Percentiles rank a stretch among this genome's conserved stretches.
phyloP scores from a whole-genome alignment of 2,329 filamentous ascomycete genomes.

The Zasmidium cellare region DNA sequence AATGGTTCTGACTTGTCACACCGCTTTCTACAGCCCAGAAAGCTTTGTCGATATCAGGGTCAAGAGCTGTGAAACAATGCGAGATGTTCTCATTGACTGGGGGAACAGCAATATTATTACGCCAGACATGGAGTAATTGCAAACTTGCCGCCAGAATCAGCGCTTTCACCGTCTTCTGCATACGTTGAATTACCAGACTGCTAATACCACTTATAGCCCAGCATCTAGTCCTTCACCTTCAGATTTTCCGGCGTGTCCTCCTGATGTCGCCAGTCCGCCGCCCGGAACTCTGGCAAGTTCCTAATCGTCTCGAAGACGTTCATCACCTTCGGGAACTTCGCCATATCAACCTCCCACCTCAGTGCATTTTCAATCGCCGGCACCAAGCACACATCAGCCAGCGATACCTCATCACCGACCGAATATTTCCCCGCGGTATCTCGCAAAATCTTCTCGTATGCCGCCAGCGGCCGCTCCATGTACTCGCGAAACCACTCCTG shows the following conservation, averaged over 20 bases:
- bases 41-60: conserved; percentile 30
- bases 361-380: conserved; percentile 9
- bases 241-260: conserved; percentile 7
- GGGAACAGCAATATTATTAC: conserved; percentile 27
- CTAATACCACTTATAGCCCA: not conserved
- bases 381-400: conserved; percentile 12
- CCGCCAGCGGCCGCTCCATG: not conserved
- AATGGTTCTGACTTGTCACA: conserved; percentile 35
- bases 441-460: conserved; percentile 3
- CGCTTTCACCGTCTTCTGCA: too few species aligned
- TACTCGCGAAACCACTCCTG: conserved; percentile 3
- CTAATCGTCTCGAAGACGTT: not conserved
- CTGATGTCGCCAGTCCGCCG: conserved; percentile 9
- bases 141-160: not conserved
- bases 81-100: conserved; percentile 29
- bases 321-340: not conserved
- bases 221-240: not conserved
- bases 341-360: conserved; percentile 11
- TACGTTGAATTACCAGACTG: not conserved
- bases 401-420: conserved; percentile 5
- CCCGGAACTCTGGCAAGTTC: conserved; percentile 3
- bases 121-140: conserved; percentile 27
- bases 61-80: conserved; percentile 30
- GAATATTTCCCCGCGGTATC: conserved; percentile 4
- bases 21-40: conserved; percentile 31